These are phyloP conservation scores for Chalciporus pseudorubinellus DNA, from an alignment of 768 basidiomycete genomes.

Conservation along the genomic window DNA sequence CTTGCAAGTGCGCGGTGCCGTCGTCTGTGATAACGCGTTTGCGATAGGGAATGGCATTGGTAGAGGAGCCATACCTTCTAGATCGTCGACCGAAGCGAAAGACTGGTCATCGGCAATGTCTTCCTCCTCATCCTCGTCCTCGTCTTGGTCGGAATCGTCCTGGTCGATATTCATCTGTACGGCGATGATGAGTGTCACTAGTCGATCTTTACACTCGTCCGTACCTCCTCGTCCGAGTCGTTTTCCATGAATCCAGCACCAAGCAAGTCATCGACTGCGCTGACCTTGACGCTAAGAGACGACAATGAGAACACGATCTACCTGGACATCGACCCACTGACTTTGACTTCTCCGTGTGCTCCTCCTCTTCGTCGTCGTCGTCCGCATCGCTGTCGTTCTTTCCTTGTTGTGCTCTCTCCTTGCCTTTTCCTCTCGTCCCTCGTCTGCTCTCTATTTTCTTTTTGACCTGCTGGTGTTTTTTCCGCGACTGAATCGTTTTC, in stretches of 20 bases:
- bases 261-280: slow-evolving; percentile 78
- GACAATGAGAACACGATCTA: background rate
- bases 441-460: slow-evolving; percentile 68
- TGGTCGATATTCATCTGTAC: slow-evolving; percentile 27
- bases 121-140: slow-evolving; percentile 43
- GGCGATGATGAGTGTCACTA: slow-evolving; percentile 4
- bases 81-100: slow-evolving; percentile 75
- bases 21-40: slow-evolving; percentile 47
- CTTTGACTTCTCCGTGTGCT: slow-evolving; percentile 2
- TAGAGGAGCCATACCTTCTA: slow-evolving; percentile 51
- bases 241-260: slow-evolving; percentile 70
- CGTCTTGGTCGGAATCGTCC: slow-evolving; percentile 36
- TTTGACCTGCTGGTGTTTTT: slow-evolving; percentile 73
- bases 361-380: slow-evolving; percentile 24
- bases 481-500: slow-evolving; percentile 79
- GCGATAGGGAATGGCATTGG: background rate
- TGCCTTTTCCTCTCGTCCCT: slow-evolving; percentile 40
- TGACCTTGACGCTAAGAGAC: slow-evolving; percentile 32
- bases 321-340: slow-evolving; percentile 4
- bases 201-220: background rate
- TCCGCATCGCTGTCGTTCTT: slow-evolving; percentile 30
- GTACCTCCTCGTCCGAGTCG: slow-evolving; percentile 46
- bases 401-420: slow-evolving; percentile 24
- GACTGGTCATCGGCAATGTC: slow-evolving; percentile 55
- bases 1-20: slow-evolving; percentile 69